Evolutionary conservation across 345 rosid genomes (phyloP), one percentile per base, ranked within the genome.

Genomic region (Citrus mangshanensis): DNA sequence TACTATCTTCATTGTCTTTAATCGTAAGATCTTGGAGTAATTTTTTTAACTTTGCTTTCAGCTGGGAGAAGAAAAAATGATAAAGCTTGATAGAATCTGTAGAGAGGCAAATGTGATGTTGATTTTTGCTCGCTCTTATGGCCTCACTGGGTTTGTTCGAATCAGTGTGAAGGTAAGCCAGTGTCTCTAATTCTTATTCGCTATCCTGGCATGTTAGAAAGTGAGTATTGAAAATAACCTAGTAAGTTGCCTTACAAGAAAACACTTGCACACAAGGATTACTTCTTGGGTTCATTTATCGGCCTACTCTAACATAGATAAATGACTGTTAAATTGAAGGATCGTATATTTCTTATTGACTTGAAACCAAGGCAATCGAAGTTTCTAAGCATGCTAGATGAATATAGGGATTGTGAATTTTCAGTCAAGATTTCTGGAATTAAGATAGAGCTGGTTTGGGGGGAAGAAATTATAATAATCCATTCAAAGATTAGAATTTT

Each of bases 71-170:
- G 92, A 88, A 54, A 89, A 91, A 32, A 92, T 93, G 98, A 62
- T 91, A 73, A 91, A 90, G 86, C 98, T 96, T 72, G 98, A 94
- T 77, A 89, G 81, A 77, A 92, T 94, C 51, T 96, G 99, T 75
- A 77, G 97, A 85, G 94, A 91, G 78, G 95, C 93, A 46, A 87
- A 93, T 77, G 97, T 94, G 65, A 88, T 84, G 93, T 82, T 96
- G 91, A 86, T 94, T 77, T 91, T 96, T 85, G 98, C 93, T 77
- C 98, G 99, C 76, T 91, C 98, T 35, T 96, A 96, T 79, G 99
- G 98, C 79, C 94, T 96, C 85, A 84, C 93, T 72, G 99, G 99
- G 72, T 79, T 92, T 84, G 95, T 93, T 81, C 93, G 97, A 62
- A 84, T 90, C 81, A 89, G 97, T 88, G 90, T 93, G 74, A 94